Evolutionary conservation across 371 early-diverging fungal species (phyloP), one percentile per base, ranked within the genome.

Genomic region (Chytridiales sp.): DNA sequence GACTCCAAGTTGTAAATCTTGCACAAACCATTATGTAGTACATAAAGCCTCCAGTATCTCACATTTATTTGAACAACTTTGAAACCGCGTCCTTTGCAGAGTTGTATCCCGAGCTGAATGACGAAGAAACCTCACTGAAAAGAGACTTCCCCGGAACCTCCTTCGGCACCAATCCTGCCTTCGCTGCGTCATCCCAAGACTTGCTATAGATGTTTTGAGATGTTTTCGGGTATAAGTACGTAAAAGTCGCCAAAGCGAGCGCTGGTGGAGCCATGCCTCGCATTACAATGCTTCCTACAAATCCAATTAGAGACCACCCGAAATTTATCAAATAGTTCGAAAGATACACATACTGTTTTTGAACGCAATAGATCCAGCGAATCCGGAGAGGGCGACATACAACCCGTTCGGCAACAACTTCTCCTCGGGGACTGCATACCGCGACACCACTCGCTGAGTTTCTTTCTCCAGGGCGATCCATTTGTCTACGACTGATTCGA

Each of bases 361-460:
- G 13, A 59, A 24, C 26, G 68, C 1, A 30, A 74, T 74, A 24
- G 74, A 70, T 13, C 71, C 74, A 15, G 66, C 70, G 47, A 74
- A 74, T 31, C 68, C 70, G 9, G 60, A 65, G 29, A 74, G 46
- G 3, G 71, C 59, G 29, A 70, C 71, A 48, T 74, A 74, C 24
- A 74, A 35, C 27, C 56, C 50, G 5, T 68, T 68, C 3, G 74
- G 74, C 22, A 74, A 46, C n/a, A 68, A 19, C 4, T 52, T 59
- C 43, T 74, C 74, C 32, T 47, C 50, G 11, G 56, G 53, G 17
- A 42, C 69, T 6, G 30, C 41, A 30, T 68, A 71, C 8, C 47
- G 19, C 24, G 26, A 29, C 0, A 59, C 42, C 17, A 36, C 38
- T 19, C n/a, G 36, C 41, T 9, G 21, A 53, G 52, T 32, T 30